Evolutionary conservation across 1,284 basidiomycete genomes (phyloP), one percentile per base, ranked within the genome.

Genomic region (Naganishia cerealis): DNA sequence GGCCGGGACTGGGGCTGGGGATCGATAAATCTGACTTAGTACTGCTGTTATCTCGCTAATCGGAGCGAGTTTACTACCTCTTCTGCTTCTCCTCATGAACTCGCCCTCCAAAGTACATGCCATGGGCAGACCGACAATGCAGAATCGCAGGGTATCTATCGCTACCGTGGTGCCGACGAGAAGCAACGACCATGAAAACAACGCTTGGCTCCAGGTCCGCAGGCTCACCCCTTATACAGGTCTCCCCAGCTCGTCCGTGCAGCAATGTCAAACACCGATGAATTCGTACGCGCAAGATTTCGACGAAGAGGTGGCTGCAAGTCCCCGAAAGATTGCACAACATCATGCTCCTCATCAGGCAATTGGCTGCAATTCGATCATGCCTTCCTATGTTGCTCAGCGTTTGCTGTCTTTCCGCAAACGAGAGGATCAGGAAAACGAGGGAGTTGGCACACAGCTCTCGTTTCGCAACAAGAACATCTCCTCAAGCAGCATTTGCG

Each of bases 61-160:
- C 42, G 16, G 16, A 33, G n/a, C 52, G 9, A 33, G 8, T 38
- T 38, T 53, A 12, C 29, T 5, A 18, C 26, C 24, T 38, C n/a
- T 7, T 16, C 54, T 9, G 46, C 18, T 36, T 13, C 0, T 50
- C n/a, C 9, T 62, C 26, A 39, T 39, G 5, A 16, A 50, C 46
- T 16, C 55, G 6, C 39, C 54, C 33, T 24, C n/a, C n/a, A 21
- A 33, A 50, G 21, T 24, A 50, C 21, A 21, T 9, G 39, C 39
- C 38, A 57, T 57, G 55, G 40, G 33, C 55, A 21, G 24, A 4
- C 24, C 26, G 16, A 29, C 18, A 18, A 42, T 46, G 29, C 42
- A 59, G 29, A 59, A 18, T 42, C 48, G 61, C 18, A 15, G 61
- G 29, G 61, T 63, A 15, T 63, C 61, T 12, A 63, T 63, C 50